Base-by-base conservation (phyloP, 257 asterid genomes). In the Thymus quinquecostatus region DNA sequence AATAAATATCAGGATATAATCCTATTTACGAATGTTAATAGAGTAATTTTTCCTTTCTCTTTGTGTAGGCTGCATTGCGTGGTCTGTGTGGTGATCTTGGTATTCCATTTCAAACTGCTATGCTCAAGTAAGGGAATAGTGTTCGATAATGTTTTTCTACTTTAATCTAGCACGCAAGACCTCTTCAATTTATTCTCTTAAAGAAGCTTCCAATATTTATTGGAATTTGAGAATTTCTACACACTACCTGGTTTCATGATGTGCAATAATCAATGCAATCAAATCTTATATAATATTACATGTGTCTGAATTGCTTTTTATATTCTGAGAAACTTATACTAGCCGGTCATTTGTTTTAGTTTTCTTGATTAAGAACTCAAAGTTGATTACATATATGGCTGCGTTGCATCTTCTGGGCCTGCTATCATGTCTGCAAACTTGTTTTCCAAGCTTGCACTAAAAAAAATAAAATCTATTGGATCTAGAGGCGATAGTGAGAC, bases 71-170 rank as follows among this genome's bases (percentile, higher is more conserved):
- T 60, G 77, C 89, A 82, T 80, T 92, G 75, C 90, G 81, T 62
- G 86, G 85, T 68, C 87, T 92, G 49, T 92, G 98, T 80, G 85
- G 80, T 70, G 92, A 84, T 76, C 95, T 92, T 72, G 88, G 85
- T 53, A 88, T 92, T 79, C 88, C 92, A 68, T 92, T 92, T 78
- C 91, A 90, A 81, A 77, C 82, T 75, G 78, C 95, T 69, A 90
- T 92, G 98, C 98, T 92, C 75, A 85, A 84, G 97, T 92, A 85
- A 87, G 90, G 68, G 63, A 55, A 61, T 79, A 41, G 49, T 14
- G 40, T 49, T n/a, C n/a, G 38, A 28, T 40, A 21, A 40, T 70
- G 50, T 66, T 8, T 55, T 55, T 61, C 51, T 64, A 51, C 14
- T 47, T 48, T 62, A 3, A 2, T 66, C 40, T 56, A 40, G 41